Conservation (phyloP, 208 protist genomes). For the Acanthamoeba healyi region DNA sequence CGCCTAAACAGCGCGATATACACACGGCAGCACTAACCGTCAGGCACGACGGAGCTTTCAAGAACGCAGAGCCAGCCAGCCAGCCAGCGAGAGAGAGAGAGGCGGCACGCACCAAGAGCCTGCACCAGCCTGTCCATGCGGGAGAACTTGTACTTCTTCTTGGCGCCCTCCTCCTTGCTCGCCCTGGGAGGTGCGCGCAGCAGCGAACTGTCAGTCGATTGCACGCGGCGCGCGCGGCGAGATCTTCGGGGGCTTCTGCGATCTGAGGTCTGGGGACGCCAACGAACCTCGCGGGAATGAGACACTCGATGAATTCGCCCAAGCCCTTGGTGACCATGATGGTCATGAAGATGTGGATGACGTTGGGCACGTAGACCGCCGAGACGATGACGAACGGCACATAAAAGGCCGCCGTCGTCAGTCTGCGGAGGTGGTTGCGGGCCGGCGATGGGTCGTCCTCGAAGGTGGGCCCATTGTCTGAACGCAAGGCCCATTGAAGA, state of each 20-base stretch:
- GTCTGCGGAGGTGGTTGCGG: conserved; percentile 24
- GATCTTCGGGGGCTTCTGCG: too few relatives aligned
- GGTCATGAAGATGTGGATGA: conserved; percentile 55
- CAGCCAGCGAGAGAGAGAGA: too few relatives aligned
- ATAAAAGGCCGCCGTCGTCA: conserved; percentile 26
- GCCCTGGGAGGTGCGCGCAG: conserved; percentile 1
- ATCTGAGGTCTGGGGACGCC: background rate
- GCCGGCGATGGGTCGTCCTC: background rate
- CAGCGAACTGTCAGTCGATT: too few relatives aligned
- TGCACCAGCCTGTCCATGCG: conserved; percentile 49
- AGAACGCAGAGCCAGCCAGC: too few relatives aligned
- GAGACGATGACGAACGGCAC: conserved; percentile 33
- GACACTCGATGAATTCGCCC: conserved; percentile 28
- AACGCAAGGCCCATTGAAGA: too few relatives aligned
- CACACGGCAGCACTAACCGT: background rate
- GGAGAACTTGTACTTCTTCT: conserved; percentile 49
- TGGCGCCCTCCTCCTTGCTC: conserved; percentile 63
- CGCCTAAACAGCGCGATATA: background rate
- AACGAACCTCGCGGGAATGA: background rate
- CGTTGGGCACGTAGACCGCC: conserved; percentile 1
- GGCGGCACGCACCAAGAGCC: background rate
- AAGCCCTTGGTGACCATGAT: conserved; percentile 55
- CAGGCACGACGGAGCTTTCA: too few relatives aligned
- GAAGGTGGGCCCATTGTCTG: conserved; percentile 51
- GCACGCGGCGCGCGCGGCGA: too few relatives aligned